Base-by-base conservation (phyloP, 2,329 filamentous ascomycete genomes). In the Pochonia chlamydosporia region DNA sequence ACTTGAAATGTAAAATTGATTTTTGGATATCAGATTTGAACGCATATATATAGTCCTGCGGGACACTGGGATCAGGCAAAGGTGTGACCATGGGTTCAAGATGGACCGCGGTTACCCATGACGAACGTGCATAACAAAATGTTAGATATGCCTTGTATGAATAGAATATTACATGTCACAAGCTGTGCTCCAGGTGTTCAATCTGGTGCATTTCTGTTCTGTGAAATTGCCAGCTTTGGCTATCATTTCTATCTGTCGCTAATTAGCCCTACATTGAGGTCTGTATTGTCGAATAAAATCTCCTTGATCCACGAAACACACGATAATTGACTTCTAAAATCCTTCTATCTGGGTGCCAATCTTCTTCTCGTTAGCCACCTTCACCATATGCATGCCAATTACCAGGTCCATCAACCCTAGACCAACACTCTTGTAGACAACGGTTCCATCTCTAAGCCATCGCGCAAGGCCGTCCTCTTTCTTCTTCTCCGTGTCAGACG, bases 351-450 rank as follows among this genome's bases (percentile, higher is more conserved):
- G 65, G 8, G 69, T 76, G 6, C 82, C 82, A 10, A 84, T 61
- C 0, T 71, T 69, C 61, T 73, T 81, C 44, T 73, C 66, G 36
- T 68, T 69, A 1, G 82, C 82, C 51, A 83, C 60, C 49, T 72
- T 65, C 16, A 85, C 61, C 41, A 86, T 52, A 46, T 82, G 75
- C 55, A 72, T 71, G 13, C 81, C 82, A 2, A 84, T 76, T 1
- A 79, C 74, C 20, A 86, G 62, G 56, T 86, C 82, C 81, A 85
- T 85, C 43, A 85, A 60, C 0, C 81, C 82, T 41, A 85, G 62
- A 0, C 82, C 82, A 0, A 86, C 82, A 51, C 78, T 81, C 69
- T 85, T 86, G 60, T 85, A 86, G 7, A 86, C 74, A 18, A 86
- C 81, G 49, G 82, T 85, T 0, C 82, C 82, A 3, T 71, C 70